Evolutionary conservation across 352 stramenopile genomes (phyloP).

Genomic region (Globisporangium polare): DNA sequence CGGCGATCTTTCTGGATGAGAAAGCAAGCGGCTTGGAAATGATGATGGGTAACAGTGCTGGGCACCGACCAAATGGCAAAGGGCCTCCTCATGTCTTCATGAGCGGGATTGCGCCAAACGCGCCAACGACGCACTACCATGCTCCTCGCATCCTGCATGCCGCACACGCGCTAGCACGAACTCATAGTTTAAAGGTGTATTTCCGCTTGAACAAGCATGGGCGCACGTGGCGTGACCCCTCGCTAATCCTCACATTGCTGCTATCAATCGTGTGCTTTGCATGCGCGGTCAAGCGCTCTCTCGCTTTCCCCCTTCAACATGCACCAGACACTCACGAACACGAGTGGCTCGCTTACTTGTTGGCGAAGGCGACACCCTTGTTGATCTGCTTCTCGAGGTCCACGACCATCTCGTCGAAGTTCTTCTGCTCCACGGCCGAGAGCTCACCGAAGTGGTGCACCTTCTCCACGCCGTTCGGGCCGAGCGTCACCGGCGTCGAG

Average conservation of each 20-base stretch:
- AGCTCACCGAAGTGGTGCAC: conserved; percentile 91
- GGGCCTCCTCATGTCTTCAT: too few species aligned
- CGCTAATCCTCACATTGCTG: not conserved
- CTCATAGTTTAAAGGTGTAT: conserved; percentile 9
- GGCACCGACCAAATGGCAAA: too few species aligned
- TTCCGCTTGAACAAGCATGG: not conserved
- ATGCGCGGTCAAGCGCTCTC: not conserved
- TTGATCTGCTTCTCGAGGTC: conserved; percentile 85
- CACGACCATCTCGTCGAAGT: conserved; percentile 89
- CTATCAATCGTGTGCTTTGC: not conserved
- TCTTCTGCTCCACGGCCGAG: conserved; percentile 76
- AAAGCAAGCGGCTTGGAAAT: too few species aligned
- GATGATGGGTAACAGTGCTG: too few species aligned
- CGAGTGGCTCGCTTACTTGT: conserved; percentile 39
- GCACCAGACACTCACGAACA: not conserved
- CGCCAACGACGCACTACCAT: too few species aligned
- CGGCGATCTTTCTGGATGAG: too few species aligned
- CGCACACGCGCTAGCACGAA: not conserved
- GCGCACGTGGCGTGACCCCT: not conserved
- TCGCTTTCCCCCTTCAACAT: not conserved
- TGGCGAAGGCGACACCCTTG: conserved; percentile 84
- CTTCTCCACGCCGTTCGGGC: conserved; percentile 95
- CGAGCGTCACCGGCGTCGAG: conserved; percentile 93
- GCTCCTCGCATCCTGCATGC: not conserved
- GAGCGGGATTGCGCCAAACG: too few species aligned